Percentiles rank a stretch among this genome's conserved stretches.
Evolutionary conservation across 331 rosid species (phyloP).

Genomic region (Telfairia occidentalis): DNA sequence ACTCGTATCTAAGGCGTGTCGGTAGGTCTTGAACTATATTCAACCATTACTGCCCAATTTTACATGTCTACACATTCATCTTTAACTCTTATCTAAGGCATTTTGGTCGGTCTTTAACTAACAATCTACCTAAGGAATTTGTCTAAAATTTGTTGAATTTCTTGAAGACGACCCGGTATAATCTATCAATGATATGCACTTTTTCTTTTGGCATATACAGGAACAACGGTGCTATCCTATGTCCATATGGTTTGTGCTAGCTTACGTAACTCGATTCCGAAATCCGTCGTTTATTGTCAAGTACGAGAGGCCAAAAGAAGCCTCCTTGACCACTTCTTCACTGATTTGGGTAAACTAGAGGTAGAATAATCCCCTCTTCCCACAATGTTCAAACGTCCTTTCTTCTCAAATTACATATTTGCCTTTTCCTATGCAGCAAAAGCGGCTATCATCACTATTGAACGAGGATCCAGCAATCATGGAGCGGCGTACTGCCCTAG

Average conservation of each 20-base stretch:
- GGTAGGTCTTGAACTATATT: slow-evolving; percentile 30
- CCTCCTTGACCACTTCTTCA: slow-evolving; percentile 71
- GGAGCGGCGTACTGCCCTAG: slow-evolving; percentile 68
- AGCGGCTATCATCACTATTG: slow-evolving; percentile 59
- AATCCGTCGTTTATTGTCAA: slow-evolving; percentile 78
- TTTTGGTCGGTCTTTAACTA: too few species aligned
- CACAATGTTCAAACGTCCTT: neutral
- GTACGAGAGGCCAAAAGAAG: slow-evolving; percentile 85
- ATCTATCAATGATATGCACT: neutral
- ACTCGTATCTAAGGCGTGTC: slow-evolving; percentile 75
- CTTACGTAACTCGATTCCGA: slow-evolving; percentile 74
- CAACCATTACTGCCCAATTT: neutral
- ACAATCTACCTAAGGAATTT: too few species aligned
- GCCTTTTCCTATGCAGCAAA: slow-evolving; percentile 31
- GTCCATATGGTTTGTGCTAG: slow-evolving; percentile 73
- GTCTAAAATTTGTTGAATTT: neutral
- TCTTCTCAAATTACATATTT: neutral
- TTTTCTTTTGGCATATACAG: slow-evolving; percentile 28
- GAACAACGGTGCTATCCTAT: slow-evolving; percentile 62
- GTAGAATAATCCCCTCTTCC: slow-evolving; percentile 12
- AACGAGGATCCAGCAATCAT: slow-evolving; percentile 91
- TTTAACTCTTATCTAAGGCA: slow-evolving; percentile 59
- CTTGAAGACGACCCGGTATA: neutral
- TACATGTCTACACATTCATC: neutral
- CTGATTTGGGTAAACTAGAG: slow-evolving; percentile 74